Conservation (phyloP, 306 rosid species). For the Pueraria montana region DNA sequence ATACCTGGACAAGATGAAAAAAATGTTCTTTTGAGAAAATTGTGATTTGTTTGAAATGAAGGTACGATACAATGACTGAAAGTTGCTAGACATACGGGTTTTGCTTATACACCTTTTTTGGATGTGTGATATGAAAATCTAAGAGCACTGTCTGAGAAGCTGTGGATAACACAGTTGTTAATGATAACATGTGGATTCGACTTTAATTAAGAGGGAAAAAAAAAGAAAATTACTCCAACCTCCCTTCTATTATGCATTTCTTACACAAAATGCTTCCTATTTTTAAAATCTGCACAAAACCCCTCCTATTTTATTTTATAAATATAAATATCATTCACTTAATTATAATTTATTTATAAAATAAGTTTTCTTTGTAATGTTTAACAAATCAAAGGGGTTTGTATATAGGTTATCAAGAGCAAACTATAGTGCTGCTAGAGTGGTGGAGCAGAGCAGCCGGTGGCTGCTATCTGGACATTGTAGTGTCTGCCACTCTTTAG, state of each 20-base stretch:
- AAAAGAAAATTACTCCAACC: neutral
- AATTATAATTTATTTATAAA: neutral
- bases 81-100: neutral
- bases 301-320: too few species aligned
- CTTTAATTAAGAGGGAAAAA: neutral
- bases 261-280: neutral
- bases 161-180: neutral
- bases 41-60: neutral
- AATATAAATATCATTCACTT: neutral
- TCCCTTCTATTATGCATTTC: neutral
- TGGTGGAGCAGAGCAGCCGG: neutral
- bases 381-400: neutral
- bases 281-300: too few species aligned
- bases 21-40: neutral
- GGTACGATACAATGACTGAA: neutral
- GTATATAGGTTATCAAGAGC: neutral
- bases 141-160: neutral
- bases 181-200: neutral
- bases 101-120: neutral
- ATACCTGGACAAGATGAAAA: neutral
- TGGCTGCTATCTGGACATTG: neutral
- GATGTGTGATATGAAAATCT: neutral
- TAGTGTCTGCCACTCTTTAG: neutral
- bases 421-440: neutral
- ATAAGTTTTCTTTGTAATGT: neutral